Base-by-base conservation (phyloP, 208 protist genomes). In the Acanthamoeba triangularis region DNA sequence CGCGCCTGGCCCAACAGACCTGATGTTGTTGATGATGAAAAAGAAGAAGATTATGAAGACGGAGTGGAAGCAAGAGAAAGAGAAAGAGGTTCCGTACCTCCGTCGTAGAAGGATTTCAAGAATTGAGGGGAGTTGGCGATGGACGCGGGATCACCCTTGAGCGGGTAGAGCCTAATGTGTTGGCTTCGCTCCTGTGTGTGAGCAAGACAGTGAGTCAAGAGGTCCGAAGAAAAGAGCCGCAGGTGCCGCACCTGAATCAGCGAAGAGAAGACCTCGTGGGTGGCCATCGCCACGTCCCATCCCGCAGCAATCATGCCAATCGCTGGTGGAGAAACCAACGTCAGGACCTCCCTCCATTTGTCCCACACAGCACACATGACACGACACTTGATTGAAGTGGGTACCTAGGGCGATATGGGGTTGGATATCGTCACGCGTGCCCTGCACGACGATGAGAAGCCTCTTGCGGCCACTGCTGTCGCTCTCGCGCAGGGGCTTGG, bases 251-350 rank as follows among this genome's bases (percentile, higher is more conserved):
- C 74, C 74, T 49, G 5, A 35, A 82, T 14, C 20, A 82, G 18
- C 7, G 37, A 20, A 25, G 11, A 30, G 16, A n/a, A 23, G 6
- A 52, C 33, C 23, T 82, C 74, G 37, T 82, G 74, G 23, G 74
- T 82, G 37, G 74, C 74, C 37, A 82, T 49, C 20, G 13, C 74
- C 37, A 82, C 74, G 10, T 82, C 74, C 74, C 74, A 82, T 7
- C 74, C 74, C 6, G 74, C 74, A 8, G 74, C 74, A 37, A n/a
- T 7, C 74, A 82, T 82, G 33, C 37, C 74, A 18, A 52, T 11
- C 37, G 74, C 74, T 82, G 74, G 3, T 25, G 8, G 11, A 28
- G 16, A 67, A 67, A 30, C 16, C 20, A 10, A 67, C 16, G 61
- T 67, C 1, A 41, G 37, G 37, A n/a, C n/a, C n/a, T n/a, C n/a